Evolutionary conservation across 108 stramenopile genomes (phyloP).

Genomic region (Cylindrotheca fusiformis): DNA sequence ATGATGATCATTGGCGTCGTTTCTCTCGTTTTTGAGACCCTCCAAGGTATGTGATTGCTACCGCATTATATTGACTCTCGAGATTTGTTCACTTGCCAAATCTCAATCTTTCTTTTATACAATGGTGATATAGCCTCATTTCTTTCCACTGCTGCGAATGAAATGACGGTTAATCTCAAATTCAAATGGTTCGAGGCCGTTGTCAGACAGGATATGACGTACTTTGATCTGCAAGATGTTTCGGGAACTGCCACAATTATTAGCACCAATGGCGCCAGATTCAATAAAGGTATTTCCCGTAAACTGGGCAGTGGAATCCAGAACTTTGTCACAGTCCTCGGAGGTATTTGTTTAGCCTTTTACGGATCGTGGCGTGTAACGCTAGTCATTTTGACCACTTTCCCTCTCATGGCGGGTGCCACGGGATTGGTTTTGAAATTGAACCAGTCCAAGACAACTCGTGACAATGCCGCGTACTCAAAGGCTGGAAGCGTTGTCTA

Average conservation of each 20-base stretch:
- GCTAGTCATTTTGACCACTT: constrained; percentile 24
- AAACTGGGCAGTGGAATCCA: constrained; percentile 40
- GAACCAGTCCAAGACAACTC: constrained; percentile 22
- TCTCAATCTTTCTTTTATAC: constrained; percentile 8
- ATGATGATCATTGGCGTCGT: constrained; percentile 48
- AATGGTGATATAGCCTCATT: constrained; percentile 17
- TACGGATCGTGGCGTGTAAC: constrained; percentile 32
- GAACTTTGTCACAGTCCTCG: constrained; percentile 30
- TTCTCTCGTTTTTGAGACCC: constrained; percentile 27
- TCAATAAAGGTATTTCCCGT: constrained; percentile 26
- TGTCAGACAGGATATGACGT: constrained; percentile 55
- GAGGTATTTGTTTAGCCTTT: constrained; percentile 37
- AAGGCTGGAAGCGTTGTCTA: constrained; percentile 46
- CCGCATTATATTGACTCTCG: neutral
- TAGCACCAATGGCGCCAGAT: constrained; percentile 34
- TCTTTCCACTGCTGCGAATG: constrained; percentile 35
- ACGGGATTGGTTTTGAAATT: constrained; percentile 24
- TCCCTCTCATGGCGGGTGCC: constrained; percentile 40
- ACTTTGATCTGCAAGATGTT: constrained; percentile 49
- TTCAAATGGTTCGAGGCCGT: constrained; percentile 45
- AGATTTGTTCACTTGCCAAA: neutral
- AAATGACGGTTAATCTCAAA: constrained; percentile 36
- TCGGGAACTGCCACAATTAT: constrained; percentile 40
- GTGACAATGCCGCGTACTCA: constrained; percentile 35
- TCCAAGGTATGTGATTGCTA: neutral